These are phyloP conservation scores for Russula sp. DNA, from an alignment of 768 basidiomycete genomes.

Conservation along the genomic window DNA sequence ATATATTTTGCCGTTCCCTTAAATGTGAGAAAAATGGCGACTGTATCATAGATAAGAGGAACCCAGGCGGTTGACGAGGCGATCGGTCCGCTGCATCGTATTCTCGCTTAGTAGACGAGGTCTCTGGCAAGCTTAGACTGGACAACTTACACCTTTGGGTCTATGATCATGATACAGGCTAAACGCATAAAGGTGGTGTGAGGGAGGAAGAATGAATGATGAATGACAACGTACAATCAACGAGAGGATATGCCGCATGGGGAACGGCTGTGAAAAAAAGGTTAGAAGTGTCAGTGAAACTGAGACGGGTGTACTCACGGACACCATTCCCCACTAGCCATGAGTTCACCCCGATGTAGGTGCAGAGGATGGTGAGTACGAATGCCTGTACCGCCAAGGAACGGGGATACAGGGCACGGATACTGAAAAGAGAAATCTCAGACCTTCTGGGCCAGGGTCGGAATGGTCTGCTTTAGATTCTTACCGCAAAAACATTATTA, in stretches of 20 bases:
- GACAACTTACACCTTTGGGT: slow-evolving; percentile 23
- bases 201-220: background rate
- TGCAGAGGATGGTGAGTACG: slow-evolving; percentile 31
- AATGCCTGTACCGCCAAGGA: slow-evolving; percentile 25
- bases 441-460: background rate
- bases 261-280: background rate
- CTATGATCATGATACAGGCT: slow-evolving; percentile 39
- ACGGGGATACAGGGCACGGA: slow-evolving; percentile 29
- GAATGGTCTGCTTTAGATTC: background rate
- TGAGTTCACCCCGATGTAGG: slow-evolving; percentile 39
- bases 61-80: slow-evolving; percentile 37
- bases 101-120: background rate
- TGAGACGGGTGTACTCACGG: slow-evolving; percentile 33
- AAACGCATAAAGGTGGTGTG: background rate
- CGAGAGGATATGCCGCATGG: background rate
- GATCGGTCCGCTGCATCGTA: slow-evolving; percentile 16
- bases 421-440: slow-evolving; percentile 10
- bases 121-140: background rate
- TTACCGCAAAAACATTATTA: slow-evolving; percentile 54
- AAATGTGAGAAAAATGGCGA: slow-evolving; percentile 30
- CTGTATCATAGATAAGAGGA: slow-evolving; percentile 36
- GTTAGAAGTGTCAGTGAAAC: background rate
- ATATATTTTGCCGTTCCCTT: slow-evolving; percentile 24
- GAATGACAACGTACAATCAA: slow-evolving; percentile 2
- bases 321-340: slow-evolving; percentile 47